Conservation (phyloP, 306 rosid species). For the Alnus glutinosa region DNA sequence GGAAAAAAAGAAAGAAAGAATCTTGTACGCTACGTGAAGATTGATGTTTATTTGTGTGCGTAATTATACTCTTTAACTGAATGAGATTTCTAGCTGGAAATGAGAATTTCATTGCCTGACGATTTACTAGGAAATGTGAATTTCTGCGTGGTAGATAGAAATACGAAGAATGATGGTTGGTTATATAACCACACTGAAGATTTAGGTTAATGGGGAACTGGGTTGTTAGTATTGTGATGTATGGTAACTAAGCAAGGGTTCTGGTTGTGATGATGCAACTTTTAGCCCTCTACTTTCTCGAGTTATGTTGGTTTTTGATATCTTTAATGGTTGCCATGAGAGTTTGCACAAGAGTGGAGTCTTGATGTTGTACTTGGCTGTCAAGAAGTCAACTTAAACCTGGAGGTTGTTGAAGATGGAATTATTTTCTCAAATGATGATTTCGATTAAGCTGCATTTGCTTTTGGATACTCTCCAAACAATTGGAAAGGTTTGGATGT, state of each 20-base stretch:
- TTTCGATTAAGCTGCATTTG: neutral
- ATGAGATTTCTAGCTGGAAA: neutral
- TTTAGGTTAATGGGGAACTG: neutral
- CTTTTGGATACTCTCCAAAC: neutral
- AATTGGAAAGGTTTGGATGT: neutral
- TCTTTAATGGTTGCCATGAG: neutral
- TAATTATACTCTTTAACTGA: neutral
- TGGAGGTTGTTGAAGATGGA: neutral
- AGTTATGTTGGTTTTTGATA: neutral
- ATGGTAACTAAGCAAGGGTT: neutral
- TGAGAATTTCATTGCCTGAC: neutral
- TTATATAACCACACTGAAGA: neutral
- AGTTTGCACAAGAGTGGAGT: neutral
- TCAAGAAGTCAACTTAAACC: constrained; percentile 1
- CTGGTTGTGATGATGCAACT: neutral
- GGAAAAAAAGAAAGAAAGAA: neutral
- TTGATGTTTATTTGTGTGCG: neutral
- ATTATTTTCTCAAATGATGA: neutral
- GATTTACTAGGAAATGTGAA: neutral
- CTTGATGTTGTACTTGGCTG: neutral
- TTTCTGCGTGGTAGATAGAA: neutral
- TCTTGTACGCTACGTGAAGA: neutral
- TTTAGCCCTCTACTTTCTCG: neutral
- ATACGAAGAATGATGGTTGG: neutral
- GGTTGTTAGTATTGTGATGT: neutral